Evolutionary conservation across 2,329 filamentous ascomycete genomes (phyloP).

Genomic region (Aspergillus floridensis): DNA sequence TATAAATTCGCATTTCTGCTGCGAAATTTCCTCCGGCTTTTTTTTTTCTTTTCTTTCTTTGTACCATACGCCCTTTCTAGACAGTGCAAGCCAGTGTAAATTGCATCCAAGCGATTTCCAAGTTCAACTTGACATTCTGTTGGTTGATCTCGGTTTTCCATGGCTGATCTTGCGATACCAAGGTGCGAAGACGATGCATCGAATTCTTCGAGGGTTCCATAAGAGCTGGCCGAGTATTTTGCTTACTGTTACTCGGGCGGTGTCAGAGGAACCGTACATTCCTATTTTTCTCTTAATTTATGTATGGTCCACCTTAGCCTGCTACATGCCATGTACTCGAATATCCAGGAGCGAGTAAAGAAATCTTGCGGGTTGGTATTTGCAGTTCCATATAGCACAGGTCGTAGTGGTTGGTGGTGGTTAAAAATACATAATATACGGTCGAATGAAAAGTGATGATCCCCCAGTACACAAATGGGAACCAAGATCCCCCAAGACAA

Average conservation of each 20-base stretch:
- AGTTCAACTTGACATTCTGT: constrained; percentile 67
- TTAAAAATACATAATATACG: constrained; percentile 36
- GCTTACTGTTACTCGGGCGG: constrained; percentile 68
- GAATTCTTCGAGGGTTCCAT: constrained; percentile 55
- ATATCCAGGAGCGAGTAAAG: not conserved
- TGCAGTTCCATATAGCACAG: constrained; percentile 25
- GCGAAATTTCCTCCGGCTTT: constrained; percentile 20
- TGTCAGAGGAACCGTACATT: constrained; percentile 81
- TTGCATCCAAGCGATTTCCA: constrained; percentile 41
- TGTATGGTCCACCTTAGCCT: constrained; percentile 11
- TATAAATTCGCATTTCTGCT: constrained; percentile 18
- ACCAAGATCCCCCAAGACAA: constrained; percentile 4
- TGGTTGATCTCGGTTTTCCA: constrained; percentile 53
- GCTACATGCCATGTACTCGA: not conserved
- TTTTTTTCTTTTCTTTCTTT: constrained; percentile 43
- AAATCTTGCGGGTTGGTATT: constrained; percentile 21
- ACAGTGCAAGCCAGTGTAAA: constrained; percentile 76
- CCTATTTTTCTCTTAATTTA: constrained; percentile 10
- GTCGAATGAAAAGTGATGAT: constrained; percentile 17
- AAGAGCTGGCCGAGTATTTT: constrained; percentile 70
- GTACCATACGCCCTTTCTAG: constrained; percentile 70
- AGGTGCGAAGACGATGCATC: constrained; percentile 56
- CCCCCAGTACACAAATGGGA: constrained; percentile 20
- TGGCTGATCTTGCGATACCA: constrained; percentile 66
- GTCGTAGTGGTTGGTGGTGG: constrained; percentile 18